Conservation (phyloP, 768 basidiomycete genomes). For the Rhizopogon roseolus region DNA sequence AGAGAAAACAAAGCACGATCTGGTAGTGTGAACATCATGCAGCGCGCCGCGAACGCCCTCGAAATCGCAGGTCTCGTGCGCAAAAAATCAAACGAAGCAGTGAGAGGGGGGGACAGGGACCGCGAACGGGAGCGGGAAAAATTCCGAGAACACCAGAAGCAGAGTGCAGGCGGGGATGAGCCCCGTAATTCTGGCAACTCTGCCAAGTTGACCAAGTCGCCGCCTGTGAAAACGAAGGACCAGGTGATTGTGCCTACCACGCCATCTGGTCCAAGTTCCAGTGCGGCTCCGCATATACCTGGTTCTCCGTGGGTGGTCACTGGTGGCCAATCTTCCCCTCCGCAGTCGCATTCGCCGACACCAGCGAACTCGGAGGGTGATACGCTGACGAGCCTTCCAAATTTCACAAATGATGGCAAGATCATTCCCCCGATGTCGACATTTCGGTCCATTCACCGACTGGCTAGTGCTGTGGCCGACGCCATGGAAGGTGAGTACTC, state of each 20-base stretch:
- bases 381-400: conserved; percentile 45
- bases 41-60: conserved; percentile 86
- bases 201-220: conserved; percentile 61
- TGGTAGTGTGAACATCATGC: conserved; percentile 94
- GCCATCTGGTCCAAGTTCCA: conserved; percentile 34
- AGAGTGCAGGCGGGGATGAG: conserved; percentile 44
- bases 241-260: conserved; percentile 42
- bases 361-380: conserved; percentile 51
- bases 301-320: conserved; percentile 77
- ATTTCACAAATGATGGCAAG: conserved; percentile 30
- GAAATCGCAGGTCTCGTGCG: conserved; percentile 81
- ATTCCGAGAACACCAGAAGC: conserved; percentile 39
- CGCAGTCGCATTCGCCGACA: conserved; percentile 33
- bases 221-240: conserved; percentile 52
- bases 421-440: conserved; percentile 26
- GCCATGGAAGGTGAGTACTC: neutral
- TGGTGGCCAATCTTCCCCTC: conserved; percentile 35
- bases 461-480: neutral
- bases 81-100: conserved; percentile 76
- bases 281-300: conserved; percentile 25
- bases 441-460: too few relatives aligned
- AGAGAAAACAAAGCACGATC: conserved; percentile 61
- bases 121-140: conserved; percentile 36
- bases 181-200: conserved; percentile 57
- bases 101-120: conserved; percentile 55